Evolutionary conservation across 1,139 yeast species (phyloP), one percentile per base, ranked within the genome.

Genomic region (Hanseniaspora gamundiae): DNA sequence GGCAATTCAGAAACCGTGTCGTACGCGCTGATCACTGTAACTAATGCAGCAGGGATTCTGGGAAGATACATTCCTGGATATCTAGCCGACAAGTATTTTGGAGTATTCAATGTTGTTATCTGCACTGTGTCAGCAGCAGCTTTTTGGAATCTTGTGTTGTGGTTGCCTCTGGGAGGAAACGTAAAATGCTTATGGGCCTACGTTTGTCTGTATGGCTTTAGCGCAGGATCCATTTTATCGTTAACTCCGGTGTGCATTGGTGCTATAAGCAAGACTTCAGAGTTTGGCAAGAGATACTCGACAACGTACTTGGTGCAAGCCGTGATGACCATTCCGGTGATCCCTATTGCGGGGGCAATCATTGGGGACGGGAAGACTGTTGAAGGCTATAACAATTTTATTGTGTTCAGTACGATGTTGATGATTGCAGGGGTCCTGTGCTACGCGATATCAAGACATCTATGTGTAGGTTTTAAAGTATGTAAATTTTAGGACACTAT

Each of bases 11-110:
- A 38, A 39, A 39, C 28, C 14, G 35, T 40, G 14, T 40, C 46
- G 8, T 46, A 42, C 19, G 78, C 79, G 0, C 58, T 78, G 28
- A 64, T 78, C 33, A 76, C 84, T 0, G 66, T 74, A 9, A 66
- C 70, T 52, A 80, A 78, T 59, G 79, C 77, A 1, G 64, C 74
- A 2, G 84, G 85, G 5, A 67, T 77, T 14, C 50, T 70, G 3
- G 86, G 85, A 1, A 62, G 86, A 47, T 69, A 70, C 45, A 51
- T 76, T 6, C 80, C 84, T 1, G 78, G 79, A 0, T 58, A 65
- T 27, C 50, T 71, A 9, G 70, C 78, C 0, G 81, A 80, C 47
- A 73, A 65, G 46, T 48, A 71, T 27, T 2, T 40, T 20, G 87
- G 87, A 0, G 65, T 74, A 33, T 78, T 73, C 58, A 80, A 78